These are phyloP conservation scores for Conticribra weissflogii DNA, from an alignment of 108 stramenopile genomes.

Conservation along the genomic window DNA sequence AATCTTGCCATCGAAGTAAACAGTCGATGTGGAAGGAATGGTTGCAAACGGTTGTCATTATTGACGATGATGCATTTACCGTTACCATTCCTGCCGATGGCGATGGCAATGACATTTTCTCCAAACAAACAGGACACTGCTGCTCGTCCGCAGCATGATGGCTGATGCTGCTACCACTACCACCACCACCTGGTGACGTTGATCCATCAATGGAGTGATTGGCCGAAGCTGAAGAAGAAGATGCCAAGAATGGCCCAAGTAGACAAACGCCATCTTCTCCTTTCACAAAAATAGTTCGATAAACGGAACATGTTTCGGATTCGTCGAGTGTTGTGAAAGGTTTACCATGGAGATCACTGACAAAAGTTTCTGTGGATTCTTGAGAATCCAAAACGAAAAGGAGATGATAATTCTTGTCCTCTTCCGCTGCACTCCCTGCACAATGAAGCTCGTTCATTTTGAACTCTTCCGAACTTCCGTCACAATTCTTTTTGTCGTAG, in stretches of 20 bases:
- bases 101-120: constrained; percentile 62
- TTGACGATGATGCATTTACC: constrained; percentile 36
- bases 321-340: constrained; percentile 80
- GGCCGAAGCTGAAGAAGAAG: constrained; percentile 14
- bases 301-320: constrained; percentile 56
- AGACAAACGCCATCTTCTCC: constrained; percentile 68
- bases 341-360: constrained; percentile 63
- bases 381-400: constrained; percentile 61
- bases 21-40: constrained; percentile 94
- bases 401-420: constrained; percentile 43
- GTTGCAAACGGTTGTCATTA: constrained; percentile 94
- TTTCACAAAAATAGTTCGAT: constrained; percentile 59
- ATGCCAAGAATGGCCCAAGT: constrained; percentile 68
- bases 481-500: not conserved
- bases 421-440: constrained; percentile 6
- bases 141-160: constrained; percentile 41
- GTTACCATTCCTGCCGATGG: constrained; percentile 12
- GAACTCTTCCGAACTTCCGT: not conserved
- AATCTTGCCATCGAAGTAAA: constrained; percentile 80
- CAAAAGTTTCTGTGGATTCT: constrained; percentile 62
- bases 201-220: not conserved
- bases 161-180: constrained; percentile 12
- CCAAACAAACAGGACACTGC: constrained; percentile 91
- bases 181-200: constrained; percentile 32
- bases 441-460: constrained; percentile 20